Evolutionary conservation across 805 yeast species (phyloP), one percentile per base, ranked within the genome.

Genomic region (Starmerella apis): DNA sequence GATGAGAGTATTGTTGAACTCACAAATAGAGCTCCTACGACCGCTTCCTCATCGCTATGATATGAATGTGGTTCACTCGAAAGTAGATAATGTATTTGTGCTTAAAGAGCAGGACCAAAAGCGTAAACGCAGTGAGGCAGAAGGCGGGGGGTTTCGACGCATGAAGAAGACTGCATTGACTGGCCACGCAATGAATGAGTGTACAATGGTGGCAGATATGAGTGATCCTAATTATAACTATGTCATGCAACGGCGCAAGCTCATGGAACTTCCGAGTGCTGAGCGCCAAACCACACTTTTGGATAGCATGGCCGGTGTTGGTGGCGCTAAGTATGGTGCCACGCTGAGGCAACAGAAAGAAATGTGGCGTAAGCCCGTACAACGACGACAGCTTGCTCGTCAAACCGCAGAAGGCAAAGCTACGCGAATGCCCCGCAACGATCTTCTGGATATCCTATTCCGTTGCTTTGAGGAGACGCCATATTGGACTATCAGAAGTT

Each of bases 401-500:
- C 71, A 71, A n/a, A 70, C 71, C 10, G 67, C 71, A 20, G 94
- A 85, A 57, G 94, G 92, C 46, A 81, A 94, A 63, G 94, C 96
- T 30, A 86, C 84, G 57, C 78, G 98, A 65, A 85, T 92, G 82
- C 95, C 95, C 33, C 80, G 85, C 70, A 86, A 84, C 64, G 96
- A 87, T 56, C 75, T 92, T 51, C 76, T 90, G 74, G 96, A 88
- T 66, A 69, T 85, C 57, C 70, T 92, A 58, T 92, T 92, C 77
- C 76, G 83, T 59, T 72, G 90, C 60, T 92, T 92, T 67, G 96
- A 87, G 66, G 94, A 88, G 65, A 86, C 83, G 65, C 96, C 90
- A 63, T 92, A 88, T 67, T 92, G 98, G 98, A 80, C 92, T 10
- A 74, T 92, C 74, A 87, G 87, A 67, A 96, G 96, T 35, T 72